Evolutionary conservation across 495 filamentous ascomycete species (phyloP).

Genomic region (Lentithecium fluviatile): DNA sequence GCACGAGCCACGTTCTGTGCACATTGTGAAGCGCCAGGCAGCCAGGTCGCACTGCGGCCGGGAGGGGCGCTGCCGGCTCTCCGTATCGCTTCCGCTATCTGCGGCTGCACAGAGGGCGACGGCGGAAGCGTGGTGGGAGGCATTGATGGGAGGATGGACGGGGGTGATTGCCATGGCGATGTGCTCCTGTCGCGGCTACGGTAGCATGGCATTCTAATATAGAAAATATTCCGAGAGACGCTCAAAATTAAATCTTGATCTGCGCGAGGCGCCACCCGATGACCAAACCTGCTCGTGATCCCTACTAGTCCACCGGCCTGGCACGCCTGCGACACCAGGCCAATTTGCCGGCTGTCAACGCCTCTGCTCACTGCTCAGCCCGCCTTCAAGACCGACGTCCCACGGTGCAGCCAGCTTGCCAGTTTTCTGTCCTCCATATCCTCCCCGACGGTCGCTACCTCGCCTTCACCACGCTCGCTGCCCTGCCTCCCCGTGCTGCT

Average conservation of each 20-base stretch:
- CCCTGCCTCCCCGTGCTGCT: background rate
- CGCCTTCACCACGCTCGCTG: constrained; percentile 4
- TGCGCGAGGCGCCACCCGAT: background rate
- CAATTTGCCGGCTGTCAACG: background rate
- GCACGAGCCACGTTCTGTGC: background rate
- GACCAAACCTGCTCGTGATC: background rate
- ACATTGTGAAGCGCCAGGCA: too few species aligned
- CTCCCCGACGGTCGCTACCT: background rate
- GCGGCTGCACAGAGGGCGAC: too few species aligned
- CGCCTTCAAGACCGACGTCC: background rate
- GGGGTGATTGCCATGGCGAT: too few species aligned
- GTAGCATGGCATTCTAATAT: too few species aligned
- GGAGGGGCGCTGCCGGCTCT: too few species aligned
- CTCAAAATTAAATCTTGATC: background rate
- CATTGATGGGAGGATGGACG: too few species aligned
- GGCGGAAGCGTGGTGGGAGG: too few species aligned
- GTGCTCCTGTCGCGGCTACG: too few species aligned
- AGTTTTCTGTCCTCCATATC: background rate
- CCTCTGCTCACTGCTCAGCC: background rate
- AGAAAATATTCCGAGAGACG: too few species aligned
- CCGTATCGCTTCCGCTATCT: too few species aligned
- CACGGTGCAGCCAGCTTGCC: background rate
- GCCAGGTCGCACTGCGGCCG: too few species aligned
- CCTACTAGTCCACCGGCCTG: background rate
- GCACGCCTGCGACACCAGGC: background rate